Conservation (phyloP, 306 rosid genomes). For the Mimosa bimucronata region DNA sequence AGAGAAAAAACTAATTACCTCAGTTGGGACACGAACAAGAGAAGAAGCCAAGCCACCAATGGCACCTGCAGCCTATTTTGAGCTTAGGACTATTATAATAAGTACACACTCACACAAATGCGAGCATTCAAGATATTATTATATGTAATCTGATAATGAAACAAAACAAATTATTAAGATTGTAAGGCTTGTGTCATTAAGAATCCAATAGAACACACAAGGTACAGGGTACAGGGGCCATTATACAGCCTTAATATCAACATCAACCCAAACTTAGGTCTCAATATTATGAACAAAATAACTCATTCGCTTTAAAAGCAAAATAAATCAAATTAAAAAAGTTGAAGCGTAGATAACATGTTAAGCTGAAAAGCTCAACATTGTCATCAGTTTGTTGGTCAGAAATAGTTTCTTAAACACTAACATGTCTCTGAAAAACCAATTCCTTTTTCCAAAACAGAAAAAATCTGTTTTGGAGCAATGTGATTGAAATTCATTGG, state of each 20-base stretch:
- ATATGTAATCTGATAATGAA: not conserved
- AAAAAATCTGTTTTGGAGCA: not conserved
- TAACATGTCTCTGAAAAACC: not conserved
- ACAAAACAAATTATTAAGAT: not conserved
- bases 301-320: not conserved
- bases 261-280: not conserved
- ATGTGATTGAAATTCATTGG: not conserved
- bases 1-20: constrained; percentile 49
- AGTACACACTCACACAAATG: not conserved
- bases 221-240: not conserved
- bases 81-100: constrained; percentile 46
- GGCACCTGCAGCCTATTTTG: constrained; percentile 77
- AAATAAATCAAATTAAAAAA: not conserved
- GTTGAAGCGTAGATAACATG: not conserved
- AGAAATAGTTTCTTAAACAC: not conserved
- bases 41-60: constrained; percentile 80
- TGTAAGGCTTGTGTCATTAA: not conserved
- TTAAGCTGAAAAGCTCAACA: not conserved
- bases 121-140: not conserved
- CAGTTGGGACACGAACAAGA: constrained; percentile 82
- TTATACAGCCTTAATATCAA: not conserved
- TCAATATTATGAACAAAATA: not conserved
- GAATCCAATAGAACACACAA: not conserved
- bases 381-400: not conserved
- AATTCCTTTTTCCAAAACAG: not conserved